Percentiles rank a stretch among this genome's conserved stretches.
Evolutionary conservation across 805 yeast species (phyloP).

Genomic region (Zygotorulaspora florentina): DNA sequence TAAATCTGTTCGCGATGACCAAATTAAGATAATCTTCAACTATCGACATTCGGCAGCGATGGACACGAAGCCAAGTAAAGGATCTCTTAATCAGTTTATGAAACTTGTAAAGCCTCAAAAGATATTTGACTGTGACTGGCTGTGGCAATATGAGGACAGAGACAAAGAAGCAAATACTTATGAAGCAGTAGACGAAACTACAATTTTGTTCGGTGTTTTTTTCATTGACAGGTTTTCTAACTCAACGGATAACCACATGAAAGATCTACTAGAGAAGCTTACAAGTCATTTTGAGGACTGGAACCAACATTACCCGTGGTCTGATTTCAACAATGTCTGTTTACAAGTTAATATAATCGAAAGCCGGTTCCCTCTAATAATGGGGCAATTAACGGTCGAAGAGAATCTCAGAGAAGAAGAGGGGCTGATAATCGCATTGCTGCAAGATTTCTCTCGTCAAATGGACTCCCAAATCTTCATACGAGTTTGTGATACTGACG

Average conservation of each 20-base stretch:
- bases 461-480: conserved; percentile 38
- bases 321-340: conserved; percentile 26
- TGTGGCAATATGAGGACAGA: conserved; percentile 26
- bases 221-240: conserved; percentile 19
- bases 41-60: too few species aligned
- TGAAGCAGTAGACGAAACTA: conserved; percentile 20
- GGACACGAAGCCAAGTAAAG: too few species aligned
- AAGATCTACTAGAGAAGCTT: conserved; percentile 1
- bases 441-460: conserved; percentile 37
- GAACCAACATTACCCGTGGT: conserved; percentile 43
- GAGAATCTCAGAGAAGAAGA: conserved; percentile 46
- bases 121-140: conserved; percentile 11
- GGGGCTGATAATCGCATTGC: conserved; percentile 40
- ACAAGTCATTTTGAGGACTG: conserved; percentile 30
- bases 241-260: neutral
- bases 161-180: conserved; percentile 17
- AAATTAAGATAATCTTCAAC: too few species aligned
- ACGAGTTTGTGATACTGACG: conserved; percentile 48
- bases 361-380: conserved; percentile 21
- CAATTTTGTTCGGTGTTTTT: conserved; percentile 30
- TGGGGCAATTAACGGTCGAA: conserved; percentile 36
- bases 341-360: conserved; percentile 20
- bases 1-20: too few species aligned
- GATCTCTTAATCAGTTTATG: conserved; percentile 1
- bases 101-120: conserved; percentile 7